phyloP scores from a whole-genome alignment of 2,329 filamentous ascomycete genomes.

The Gliomastix tumulicola region DNA sequence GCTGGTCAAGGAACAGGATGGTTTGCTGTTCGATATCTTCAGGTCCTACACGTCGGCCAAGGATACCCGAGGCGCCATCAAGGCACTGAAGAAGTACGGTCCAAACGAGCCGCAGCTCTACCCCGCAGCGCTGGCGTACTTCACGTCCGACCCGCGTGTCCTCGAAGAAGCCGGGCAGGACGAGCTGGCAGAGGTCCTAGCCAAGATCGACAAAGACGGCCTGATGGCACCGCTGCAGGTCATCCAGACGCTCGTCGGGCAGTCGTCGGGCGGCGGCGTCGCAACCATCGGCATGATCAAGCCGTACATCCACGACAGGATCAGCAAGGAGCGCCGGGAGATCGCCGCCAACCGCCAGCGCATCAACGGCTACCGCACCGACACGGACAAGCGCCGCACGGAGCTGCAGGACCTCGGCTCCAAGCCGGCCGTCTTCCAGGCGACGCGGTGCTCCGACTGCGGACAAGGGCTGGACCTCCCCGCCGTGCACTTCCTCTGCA shows the following conservation, averaged over 20 bases:
- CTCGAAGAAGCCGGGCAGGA: constrained; percentile 78
- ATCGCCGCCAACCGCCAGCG: constrained; percentile 74
- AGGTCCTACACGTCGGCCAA: constrained; percentile 89
- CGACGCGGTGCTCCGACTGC: constrained; percentile 81
- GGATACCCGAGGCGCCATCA: constrained; percentile 85
- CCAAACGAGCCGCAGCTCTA: constrained; percentile 88
- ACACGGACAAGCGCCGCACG: constrained; percentile 71
- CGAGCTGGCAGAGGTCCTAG: constrained; percentile 73
- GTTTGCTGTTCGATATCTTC: constrained; percentile 90
- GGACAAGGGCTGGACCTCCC: constrained; percentile 74
- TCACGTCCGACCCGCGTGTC: constrained; percentile 76
- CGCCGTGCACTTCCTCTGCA: constrained; percentile 92
- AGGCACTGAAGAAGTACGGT: constrained; percentile 85
- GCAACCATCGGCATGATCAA: constrained; percentile 98
- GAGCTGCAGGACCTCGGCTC: constrained; percentile 72
- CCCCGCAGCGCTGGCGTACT: constrained; percentile 84
- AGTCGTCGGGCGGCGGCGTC: constrained; percentile 46
- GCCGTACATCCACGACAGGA: constrained; percentile 81
- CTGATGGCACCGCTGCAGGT: constrained; percentile 96
- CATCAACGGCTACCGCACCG: constrained; percentile 74
- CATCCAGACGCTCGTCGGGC: constrained; percentile 79
- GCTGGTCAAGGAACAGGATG: constrained; percentile 88
- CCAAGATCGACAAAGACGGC: constrained; percentile 81
- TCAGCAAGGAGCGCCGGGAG: constrained; percentile 80
- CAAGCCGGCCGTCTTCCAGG: constrained; percentile 85